Evolutionary conservation across 108 stramenopile genomes (phyloP).

Genomic region (Nannochloropsis salina): DNA sequence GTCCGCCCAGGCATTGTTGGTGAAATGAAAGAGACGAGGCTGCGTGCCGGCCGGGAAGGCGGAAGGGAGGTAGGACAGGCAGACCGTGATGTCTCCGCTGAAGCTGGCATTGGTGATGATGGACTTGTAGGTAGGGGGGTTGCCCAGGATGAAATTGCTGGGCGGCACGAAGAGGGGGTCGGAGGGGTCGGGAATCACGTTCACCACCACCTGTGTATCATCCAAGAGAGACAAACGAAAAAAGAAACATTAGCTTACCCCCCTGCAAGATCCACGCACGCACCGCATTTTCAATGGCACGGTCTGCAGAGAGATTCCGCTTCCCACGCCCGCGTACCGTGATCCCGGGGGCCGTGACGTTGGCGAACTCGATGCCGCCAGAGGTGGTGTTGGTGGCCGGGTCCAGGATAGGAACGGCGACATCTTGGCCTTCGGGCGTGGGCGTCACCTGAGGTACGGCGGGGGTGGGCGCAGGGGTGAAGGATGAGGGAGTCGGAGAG

Average conservation of each 20-base stretch:
- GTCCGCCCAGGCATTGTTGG: neutral
- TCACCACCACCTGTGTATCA: neutral
- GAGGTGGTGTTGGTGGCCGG: neutral
- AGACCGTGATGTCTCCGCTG: neutral
- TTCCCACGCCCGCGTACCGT: neutral
- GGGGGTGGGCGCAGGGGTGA: too few relatives aligned
- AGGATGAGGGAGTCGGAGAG: too few relatives aligned
- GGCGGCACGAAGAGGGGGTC: neutral
- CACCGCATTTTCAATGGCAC: neutral
- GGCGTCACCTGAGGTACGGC: too few relatives aligned
- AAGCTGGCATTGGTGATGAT: neutral
- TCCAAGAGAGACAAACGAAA: neutral
- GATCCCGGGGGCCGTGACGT: neutral
- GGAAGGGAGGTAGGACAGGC: neutral
- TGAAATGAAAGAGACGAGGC: neutral
- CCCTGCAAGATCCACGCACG: neutral
- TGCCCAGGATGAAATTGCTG: neutral
- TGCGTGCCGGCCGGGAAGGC: neutral
- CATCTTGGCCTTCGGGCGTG: neutral
- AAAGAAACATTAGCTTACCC: neutral
- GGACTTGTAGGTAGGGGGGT: neutral
- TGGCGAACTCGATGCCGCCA: neutral
- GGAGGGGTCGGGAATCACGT: neutral
- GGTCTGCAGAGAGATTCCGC: too few relatives aligned
- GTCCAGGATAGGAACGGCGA: neutral